Conservation (phyloP, 345 rosid genomes). For the Kandelia obovata region DNA sequence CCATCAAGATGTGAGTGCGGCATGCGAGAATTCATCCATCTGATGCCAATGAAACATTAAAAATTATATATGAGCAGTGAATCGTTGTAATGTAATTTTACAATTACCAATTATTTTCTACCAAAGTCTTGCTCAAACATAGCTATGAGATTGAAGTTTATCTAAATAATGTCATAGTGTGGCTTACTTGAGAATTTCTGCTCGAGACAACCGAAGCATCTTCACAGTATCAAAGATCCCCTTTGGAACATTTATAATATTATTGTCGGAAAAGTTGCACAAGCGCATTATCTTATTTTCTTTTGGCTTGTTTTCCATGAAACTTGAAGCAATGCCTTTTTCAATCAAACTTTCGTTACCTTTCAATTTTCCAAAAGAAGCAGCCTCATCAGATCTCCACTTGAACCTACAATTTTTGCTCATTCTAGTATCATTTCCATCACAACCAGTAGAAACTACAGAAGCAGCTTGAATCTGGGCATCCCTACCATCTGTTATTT, state of each 20-base stretch:
- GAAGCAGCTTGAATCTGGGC: neutral
- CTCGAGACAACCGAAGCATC: constrained; percentile 65
- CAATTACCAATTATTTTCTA: neutral
- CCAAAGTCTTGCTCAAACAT: neutral
- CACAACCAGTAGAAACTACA: constrained; percentile 4
- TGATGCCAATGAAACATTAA: constrained; percentile 18
- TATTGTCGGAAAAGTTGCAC: constrained; percentile 15
- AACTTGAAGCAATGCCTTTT: constrained; percentile 39
- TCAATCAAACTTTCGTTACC: constrained; percentile 6
- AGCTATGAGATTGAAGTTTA: neutral
- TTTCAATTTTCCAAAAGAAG: constrained; percentile 16
- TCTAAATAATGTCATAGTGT: neutral
- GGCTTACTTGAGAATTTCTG: constrained; percentile 63
- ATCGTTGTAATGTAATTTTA: neutral
- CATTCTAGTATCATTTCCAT: constrained; percentile 16
- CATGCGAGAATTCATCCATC: constrained; percentile 58
- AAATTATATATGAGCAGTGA: neutral
- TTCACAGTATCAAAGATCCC: constrained; percentile 53
- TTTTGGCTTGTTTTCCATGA: constrained; percentile 28
- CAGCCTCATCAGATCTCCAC: constrained; percentile 21
- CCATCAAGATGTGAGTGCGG: constrained; percentile 61
- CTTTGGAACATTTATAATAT: constrained; percentile 37
- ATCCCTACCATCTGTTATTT: constrained; percentile 4
- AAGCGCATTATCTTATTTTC: constrained; percentile 18
- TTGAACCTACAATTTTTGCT: constrained; percentile 8